Evolutionary conservation across 371 early-diverging fungal species (phyloP).

Genomic region (Coemansia sp.): DNA sequence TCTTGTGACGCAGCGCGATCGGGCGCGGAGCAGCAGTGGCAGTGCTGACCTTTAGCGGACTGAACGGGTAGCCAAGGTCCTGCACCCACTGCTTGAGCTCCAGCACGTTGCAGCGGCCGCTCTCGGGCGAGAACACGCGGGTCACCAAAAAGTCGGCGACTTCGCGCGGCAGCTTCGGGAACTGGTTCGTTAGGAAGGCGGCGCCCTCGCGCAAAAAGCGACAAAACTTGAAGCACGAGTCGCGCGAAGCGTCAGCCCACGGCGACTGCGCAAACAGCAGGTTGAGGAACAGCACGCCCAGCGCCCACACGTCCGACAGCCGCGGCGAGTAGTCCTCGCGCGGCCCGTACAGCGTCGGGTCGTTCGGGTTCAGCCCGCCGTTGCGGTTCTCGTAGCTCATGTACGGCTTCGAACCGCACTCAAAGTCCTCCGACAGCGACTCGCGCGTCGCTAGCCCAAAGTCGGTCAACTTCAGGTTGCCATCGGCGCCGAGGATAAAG

Average conservation of each 20-base stretch:
- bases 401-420: conserved; percentile 70
- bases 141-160: conserved; percentile 60
- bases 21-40: conserved; percentile 3
- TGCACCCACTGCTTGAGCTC: conserved; percentile 55
- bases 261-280: conserved; percentile 64
- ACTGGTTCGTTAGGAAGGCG: conserved; percentile 57
- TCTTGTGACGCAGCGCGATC: conserved; percentile 15
- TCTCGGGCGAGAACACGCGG: conserved; percentile 60
- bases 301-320: conserved; percentile 64
- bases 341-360: conserved; percentile 50
- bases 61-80: conserved; percentile 43
- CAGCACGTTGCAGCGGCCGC: conserved; percentile 53
- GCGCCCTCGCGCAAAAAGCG: conserved; percentile 58
- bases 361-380: conserved; percentile 52
- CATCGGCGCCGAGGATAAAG: conserved; percentile 64
- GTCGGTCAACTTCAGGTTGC: conserved; percentile 68
- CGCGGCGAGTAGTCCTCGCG: conserved; percentile 56
- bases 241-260: conserved; percentile 64
- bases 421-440: conserved; percentile 68
- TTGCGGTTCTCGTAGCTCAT: conserved; percentile 72
- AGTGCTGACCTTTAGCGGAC: conserved; percentile 4
- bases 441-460: conserved; percentile 76
- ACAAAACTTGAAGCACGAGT: conserved; percentile 58
- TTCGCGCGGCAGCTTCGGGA: conserved; percentile 55
- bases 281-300: conserved; percentile 65